Percentiles rank a stretch among this genome's conserved stretches.
phyloP scores from a whole-genome alignment of 2,329 filamentous ascomycete genomes.

The Aspergillus neoniger region DNA sequence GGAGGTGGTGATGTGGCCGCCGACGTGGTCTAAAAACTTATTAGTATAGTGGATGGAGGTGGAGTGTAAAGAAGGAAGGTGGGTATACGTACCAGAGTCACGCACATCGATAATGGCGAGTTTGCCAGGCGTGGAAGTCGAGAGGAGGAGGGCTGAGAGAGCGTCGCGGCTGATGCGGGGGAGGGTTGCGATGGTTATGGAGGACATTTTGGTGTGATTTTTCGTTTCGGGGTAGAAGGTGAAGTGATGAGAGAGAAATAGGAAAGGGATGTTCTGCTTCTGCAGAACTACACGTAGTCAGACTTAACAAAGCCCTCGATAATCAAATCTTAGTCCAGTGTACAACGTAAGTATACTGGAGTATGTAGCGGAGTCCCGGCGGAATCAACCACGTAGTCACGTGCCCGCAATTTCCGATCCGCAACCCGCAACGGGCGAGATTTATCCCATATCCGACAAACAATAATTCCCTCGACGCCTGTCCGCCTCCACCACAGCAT shows the following conservation, averaged over 20 bases:
- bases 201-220: constrained; percentile 44
- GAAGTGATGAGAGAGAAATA: neutral
- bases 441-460: constrained; percentile 7
- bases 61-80: neutral
- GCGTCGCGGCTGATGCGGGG: constrained; percentile 67
- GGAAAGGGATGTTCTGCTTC: neutral
- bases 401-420: constrained; percentile 18
- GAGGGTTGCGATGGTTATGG: constrained; percentile 63
- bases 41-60: neutral
- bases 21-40: constrained; percentile 69
- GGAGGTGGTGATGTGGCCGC: constrained; percentile 81
- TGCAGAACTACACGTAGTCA: neutral
- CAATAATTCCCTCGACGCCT: neutral
- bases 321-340: neutral
- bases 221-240: neutral
- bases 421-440: constrained; percentile 16
- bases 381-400: constrained; percentile 8
- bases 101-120: constrained; percentile 85
- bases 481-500: neutral
- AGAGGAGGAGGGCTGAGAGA: constrained; percentile 67
- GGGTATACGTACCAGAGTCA: constrained; percentile 64
- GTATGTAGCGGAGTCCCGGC: neutral
- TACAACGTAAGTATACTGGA: neutral
- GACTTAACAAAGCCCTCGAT: neutral
- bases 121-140: constrained; percentile 48